Evolutionary conservation across 2,329 filamentous ascomycete species (phyloP).

Genomic region (Xylaria sp.): DNA sequence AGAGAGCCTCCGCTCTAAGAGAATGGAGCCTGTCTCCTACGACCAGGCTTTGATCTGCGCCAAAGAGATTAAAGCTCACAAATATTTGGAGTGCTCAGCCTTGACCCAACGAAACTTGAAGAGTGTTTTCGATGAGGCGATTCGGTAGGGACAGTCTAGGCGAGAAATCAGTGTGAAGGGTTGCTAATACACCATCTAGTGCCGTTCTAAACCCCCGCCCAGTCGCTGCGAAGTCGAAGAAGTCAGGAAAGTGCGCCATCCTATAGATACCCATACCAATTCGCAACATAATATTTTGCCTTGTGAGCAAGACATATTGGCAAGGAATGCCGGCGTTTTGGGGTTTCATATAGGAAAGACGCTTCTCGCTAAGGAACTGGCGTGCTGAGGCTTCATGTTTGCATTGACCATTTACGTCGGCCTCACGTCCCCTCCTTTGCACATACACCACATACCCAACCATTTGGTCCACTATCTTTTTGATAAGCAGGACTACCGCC

Average conservation of each 20-base stretch:
- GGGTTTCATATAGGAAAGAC: constrained; percentile 50
- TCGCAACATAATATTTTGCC: constrained; percentile 44
- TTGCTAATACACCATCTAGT: constrained; percentile 55
- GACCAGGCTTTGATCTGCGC: constrained; percentile 89
- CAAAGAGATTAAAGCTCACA: constrained; percentile 95
- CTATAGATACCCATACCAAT: constrained; percentile 59
- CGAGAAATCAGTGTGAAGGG: constrained; percentile 41
- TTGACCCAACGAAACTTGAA: constrained; percentile 97
- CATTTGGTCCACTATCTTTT: constrained; percentile 28
- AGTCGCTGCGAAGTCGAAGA: constrained; percentile 64
- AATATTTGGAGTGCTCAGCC: constrained; percentile 98
- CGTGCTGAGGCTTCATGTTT: constrained; percentile 45
- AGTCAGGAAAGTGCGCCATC: constrained; percentile 76
- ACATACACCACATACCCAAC: constrained; percentile 33
- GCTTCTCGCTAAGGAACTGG: constrained; percentile 44
- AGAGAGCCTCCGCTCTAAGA: constrained; percentile 86
- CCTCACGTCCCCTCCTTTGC: constrained; percentile 35
- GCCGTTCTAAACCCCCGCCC: constrained; percentile 78
- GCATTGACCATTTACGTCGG: constrained; percentile 42
- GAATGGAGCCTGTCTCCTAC: constrained; percentile 97
- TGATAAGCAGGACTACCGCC: constrained; percentile 12
- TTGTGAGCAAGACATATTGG: constrained; percentile 46
- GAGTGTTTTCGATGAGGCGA: constrained; percentile 98
- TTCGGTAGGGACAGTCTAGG: constrained; percentile 74
- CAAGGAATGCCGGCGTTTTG: constrained; percentile 49